Conservation (phyloP, 441 rosid species). For the Populus hybrid region DNA sequence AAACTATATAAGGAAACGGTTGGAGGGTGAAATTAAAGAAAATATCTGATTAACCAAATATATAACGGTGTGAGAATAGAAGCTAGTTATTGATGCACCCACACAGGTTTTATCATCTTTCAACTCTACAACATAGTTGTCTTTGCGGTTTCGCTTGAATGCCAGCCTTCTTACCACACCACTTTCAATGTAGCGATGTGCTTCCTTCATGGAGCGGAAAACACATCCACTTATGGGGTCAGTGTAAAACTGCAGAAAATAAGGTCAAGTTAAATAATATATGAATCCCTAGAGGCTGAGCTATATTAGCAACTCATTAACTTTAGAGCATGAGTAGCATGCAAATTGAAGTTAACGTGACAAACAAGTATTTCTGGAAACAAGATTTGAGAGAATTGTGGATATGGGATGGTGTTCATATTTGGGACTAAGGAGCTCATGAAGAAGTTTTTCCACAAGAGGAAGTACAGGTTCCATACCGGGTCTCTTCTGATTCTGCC, state of each 20-base stretch:
- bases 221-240: slow-evolving; percentile 75
- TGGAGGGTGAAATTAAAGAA: slow-evolving; percentile 1
- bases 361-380: background rate
- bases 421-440: background rate
- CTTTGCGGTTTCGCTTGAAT: slow-evolving; percentile 45
- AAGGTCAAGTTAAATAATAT: slow-evolving; percentile 12
- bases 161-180: slow-evolving; percentile 64
- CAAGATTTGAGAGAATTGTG: background rate
- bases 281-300: background rate
- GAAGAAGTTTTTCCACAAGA: slow-evolving; percentile 8
- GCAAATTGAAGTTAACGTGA: background rate
- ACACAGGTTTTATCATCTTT: slow-evolving; percentile 47
- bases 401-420: background rate
- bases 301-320: slow-evolving; percentile 12
- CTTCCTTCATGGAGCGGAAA: slow-evolving; percentile 81
- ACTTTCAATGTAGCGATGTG: slow-evolving; percentile 63
- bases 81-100: slow-evolving; percentile 27
- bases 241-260: slow-evolving; percentile 58
- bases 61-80: slow-evolving; percentile 10
- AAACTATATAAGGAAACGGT: background rate
- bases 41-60: slow-evolving; percentile 1
- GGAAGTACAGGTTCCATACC: slow-evolving; percentile 42
- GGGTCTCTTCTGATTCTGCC: slow-evolving; percentile 61
- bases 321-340: slow-evolving; percentile 1
- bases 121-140: slow-evolving; percentile 33